Evolutionary conservation across 1,284 basidiomycete species (phyloP).

Genomic region (Trametes polyzona): DNA sequence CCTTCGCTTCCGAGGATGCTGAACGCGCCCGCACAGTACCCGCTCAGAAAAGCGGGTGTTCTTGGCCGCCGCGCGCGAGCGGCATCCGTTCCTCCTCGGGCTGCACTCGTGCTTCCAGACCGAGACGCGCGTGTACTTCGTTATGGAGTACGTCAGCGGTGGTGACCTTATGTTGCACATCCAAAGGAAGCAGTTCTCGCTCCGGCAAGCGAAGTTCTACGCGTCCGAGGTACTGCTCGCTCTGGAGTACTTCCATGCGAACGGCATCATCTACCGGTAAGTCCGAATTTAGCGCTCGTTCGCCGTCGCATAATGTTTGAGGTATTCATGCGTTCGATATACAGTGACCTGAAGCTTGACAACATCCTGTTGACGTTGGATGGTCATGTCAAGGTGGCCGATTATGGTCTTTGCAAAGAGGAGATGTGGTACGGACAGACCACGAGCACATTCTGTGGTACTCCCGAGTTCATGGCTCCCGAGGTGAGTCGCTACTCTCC

Average conservation of each 20-base stretch:
- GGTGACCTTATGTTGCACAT: conserved; percentile 86
- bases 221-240: conserved; percentile 98
- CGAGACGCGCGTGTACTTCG: conserved; percentile 92
- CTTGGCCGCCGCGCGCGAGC: conserved; percentile 92
- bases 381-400: conserved; percentile 98
- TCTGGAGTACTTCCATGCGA: conserved; percentile 97
- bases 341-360: conserved; percentile 96
- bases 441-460: conserved; percentile 99
- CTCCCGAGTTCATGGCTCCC: conserved; percentile 99
- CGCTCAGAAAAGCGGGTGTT: conserved; percentile 99
- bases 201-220: conserved; percentile 94
- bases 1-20: not conserved
- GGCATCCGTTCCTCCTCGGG: conserved; percentile 96
- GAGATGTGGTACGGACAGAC: conserved; percentile 98
- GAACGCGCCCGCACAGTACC: conserved; percentile 64
- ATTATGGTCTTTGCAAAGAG: conserved; percentile 99
- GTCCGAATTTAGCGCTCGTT: conserved; percentile 32
- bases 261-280: conserved; percentile 92
- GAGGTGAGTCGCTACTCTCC: conserved; percentile 62
- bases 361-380: conserved; percentile 97
- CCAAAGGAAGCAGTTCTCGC: conserved; percentile 81
- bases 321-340: too few species aligned
- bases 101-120: conserved; percentile 99
- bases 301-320: too few species aligned
- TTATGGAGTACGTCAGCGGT: conserved; percentile 81